Conservation (phyloP, 306 rosid species). For the Casuarina glauca region DNA sequence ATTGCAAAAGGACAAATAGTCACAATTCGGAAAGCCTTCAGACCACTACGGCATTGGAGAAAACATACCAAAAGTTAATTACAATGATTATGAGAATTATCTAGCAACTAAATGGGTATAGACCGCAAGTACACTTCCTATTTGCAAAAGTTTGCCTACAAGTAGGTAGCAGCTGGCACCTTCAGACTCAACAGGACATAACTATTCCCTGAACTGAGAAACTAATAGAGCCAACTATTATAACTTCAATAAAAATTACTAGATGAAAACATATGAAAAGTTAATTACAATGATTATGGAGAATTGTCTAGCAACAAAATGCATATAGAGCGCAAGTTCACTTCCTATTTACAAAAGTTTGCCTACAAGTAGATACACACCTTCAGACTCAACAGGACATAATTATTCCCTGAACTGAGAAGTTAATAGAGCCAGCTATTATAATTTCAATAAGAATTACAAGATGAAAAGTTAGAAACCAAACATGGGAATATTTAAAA, state of each 20-base stretch:
- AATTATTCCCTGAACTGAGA: too few relatives aligned
- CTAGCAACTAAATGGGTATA: not conserved
- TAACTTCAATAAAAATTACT: not conserved
- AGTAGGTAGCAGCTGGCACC: not conserved
- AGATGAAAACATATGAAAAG: slow-evolving; percentile 6
- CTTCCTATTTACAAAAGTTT: not conserved
- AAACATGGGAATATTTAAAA: not conserved
- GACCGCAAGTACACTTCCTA: slow-evolving; percentile 16
- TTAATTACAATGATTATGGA: not conserved
- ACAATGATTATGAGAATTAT: not conserved
- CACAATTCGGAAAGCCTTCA: slow-evolving; percentile 14
- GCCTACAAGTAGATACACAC: not conserved
- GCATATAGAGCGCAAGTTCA: slow-evolving; percentile 8
- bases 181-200: not conserved
- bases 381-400: not conserved
- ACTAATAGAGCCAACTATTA: not conserved
- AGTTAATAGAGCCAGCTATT: not conserved
- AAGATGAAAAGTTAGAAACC: not conserved
- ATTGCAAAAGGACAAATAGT: slow-evolving; percentile 34
- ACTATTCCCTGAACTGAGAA: too few relatives aligned
- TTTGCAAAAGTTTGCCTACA: not conserved
- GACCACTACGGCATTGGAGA: slow-evolving; percentile 14
- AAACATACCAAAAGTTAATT: slow-evolving; percentile 14
- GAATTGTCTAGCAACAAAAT: slow-evolving; percentile 3
- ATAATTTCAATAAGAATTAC: not conserved